phyloP scores from a whole-genome alignment of 2,329 filamentous ascomycete genomes.

The Neoscytalidium dimidiatum region DNA sequence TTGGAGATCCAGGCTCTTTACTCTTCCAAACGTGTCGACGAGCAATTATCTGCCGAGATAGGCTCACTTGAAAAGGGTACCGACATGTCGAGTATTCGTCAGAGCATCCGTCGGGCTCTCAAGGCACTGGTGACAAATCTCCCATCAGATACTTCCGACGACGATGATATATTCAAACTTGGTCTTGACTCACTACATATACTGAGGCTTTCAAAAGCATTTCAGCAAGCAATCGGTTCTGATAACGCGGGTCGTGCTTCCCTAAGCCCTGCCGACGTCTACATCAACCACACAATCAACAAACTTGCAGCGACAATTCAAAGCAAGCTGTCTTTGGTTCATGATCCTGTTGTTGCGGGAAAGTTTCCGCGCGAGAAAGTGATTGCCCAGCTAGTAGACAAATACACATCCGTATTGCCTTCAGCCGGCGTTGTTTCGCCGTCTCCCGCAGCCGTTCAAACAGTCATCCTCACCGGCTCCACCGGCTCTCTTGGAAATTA shows the following conservation, averaged over 20 bases:
- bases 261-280: conserved; percentile 31
- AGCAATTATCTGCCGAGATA: not conserved
- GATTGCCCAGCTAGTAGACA: conserved; percentile 32
- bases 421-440: not conserved
- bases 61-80: not conserved
- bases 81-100: conserved; percentile 17
- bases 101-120: not conserved
- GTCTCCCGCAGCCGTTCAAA: not conserved
- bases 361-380: too few species aligned
- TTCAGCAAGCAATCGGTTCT: conserved; percentile 22
- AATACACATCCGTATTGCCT: conserved; percentile 29
- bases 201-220: conserved; percentile 25
- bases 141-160: conserved; percentile 7
- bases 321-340: conserved; percentile 21
- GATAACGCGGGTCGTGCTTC: not conserved
- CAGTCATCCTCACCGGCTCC: conserved; percentile 23
- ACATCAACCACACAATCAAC: conserved; percentile 32
- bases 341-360: too few species aligned
- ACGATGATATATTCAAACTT: conserved; percentile 34
- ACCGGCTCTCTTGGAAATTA: conserved; percentile 23
- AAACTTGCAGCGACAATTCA: conserved; percentile 25
- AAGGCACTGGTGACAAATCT: not conserved
- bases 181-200: conserved; percentile 37
- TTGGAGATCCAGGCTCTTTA: conserved; percentile 52
- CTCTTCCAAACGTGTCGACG: not conserved